Evolutionary conservation across 768 basidiomycete species (phyloP), one percentile per base, ranked within the genome.

Genomic region (Hericium erinaceus): DNA sequence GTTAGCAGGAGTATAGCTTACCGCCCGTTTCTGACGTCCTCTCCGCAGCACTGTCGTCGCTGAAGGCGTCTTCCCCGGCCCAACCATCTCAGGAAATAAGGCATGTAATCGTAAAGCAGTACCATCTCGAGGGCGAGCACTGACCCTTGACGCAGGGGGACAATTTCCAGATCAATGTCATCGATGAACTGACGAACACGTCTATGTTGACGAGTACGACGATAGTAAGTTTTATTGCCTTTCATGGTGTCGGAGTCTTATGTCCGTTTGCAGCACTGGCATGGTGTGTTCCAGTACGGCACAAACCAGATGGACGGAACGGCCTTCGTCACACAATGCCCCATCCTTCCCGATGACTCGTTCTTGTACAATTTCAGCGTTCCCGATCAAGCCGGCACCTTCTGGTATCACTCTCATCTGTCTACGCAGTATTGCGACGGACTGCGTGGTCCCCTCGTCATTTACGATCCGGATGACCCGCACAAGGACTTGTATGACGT

Each of bases 341-440:
- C 70, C 2, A 69, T 71, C 39, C 57, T 59, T 18, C 55, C 78
- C 0, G 72, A 70, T 3, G 39, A 72, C 38, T 73, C 74, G 0
- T 75, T 72, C 66, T 60, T 67, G 54, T 77, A 80, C 54, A 67
- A 73, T 24, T 75, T 73, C 60, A 44, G 53, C 10, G 59, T 64
- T 13, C 51, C 55, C 12, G 56, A 58, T 53, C 72, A 73, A 57
- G 52, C 70, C 22, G 64, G 68, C 51, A 76, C 73, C 41, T 81
- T 73, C 59, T 81, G 80, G 78, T 78, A 74, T 63, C 76, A 65
- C 60, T 77, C 75, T 13, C 79, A 80, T 57, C 66, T 72, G 68
- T 73, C 70, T 6, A 73, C 73, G 0, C 80, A 82, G 60, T 81
- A 80, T 55, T 82, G 81, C 53, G 81, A 83, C 55, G 81, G 80